These are phyloP conservation scores for Xylariaceae sp. DNA, from an alignment of 2,329 filamentous ascomycete genomes.

Conservation along the genomic window DNA sequence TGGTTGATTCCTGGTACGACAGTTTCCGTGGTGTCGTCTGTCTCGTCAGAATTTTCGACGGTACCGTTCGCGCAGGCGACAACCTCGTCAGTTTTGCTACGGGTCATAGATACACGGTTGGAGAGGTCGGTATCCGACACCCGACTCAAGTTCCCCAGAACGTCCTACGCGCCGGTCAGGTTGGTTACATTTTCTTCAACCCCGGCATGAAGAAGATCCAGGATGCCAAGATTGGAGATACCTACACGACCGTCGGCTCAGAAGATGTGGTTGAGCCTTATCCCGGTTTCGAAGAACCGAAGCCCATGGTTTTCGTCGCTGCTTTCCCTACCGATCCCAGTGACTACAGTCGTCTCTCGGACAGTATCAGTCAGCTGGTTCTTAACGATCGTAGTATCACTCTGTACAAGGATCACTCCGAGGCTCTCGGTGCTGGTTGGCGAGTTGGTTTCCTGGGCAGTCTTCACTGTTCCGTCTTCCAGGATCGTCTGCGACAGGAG, in stretches of 20 bases:
- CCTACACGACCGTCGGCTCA: slow-evolving; percentile 75
- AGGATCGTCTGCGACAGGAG: slow-evolving; percentile 89
- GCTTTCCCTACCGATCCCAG: slow-evolving; percentile 90
- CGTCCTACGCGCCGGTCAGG: slow-evolving; percentile 79
- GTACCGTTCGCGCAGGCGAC: slow-evolving; percentile 75
- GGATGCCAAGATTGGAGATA: slow-evolving; percentile 94
- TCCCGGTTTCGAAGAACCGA: slow-evolving; percentile 92
- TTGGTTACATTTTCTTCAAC: slow-evolving; percentile 96
- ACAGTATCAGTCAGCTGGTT: slow-evolving; percentile 89
- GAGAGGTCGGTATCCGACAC: slow-evolving; percentile 96
- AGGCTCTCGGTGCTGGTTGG: slow-evolving; percentile 91
- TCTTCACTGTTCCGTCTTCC: slow-evolving; percentile 96
- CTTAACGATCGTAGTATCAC: slow-evolving; percentile 95
- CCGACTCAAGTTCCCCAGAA: slow-evolving; percentile 79
- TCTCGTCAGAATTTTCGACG: slow-evolving; percentile 87
- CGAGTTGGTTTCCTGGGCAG: slow-evolving; percentile 93
- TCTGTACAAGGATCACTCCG: slow-evolving; percentile 87
- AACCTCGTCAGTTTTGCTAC: slow-evolving; percentile 85
- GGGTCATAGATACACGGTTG: slow-evolving; percentile 82
- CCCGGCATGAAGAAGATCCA: slow-evolving; percentile 96
- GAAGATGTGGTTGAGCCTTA: slow-evolving; percentile 74
- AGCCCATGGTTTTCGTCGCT: slow-evolving; percentile 98
- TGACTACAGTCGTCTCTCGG: slow-evolving; percentile 80
- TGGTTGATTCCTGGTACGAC: slow-evolving; percentile 98
- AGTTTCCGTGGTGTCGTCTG: slow-evolving; percentile 91